Evolutionary conservation across 495 filamentous ascomycete species (phyloP), one percentile per base, ranked within the genome.

Genomic region (Podospora australis): DNA sequence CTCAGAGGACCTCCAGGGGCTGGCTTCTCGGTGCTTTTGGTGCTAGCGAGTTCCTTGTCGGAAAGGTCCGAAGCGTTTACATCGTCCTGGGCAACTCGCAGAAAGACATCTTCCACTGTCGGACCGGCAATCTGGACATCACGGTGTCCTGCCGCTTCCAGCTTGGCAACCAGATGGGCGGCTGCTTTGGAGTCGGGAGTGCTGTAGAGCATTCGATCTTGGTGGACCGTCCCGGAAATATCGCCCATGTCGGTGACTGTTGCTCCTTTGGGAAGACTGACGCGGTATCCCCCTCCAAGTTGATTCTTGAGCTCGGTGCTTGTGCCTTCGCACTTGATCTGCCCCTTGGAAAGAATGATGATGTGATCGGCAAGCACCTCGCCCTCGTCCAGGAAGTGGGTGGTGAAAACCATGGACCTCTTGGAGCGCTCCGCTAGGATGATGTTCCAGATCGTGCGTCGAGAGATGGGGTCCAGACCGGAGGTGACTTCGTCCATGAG

Each of bases 361-460:
- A 88, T 88, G 24, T 85, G 77, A 58, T 88, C 84, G 0, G 83
- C 81, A 5, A 88, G 69, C 3, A 87, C 66, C 54, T 86, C 84
- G 2, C 82, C 84, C 60, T 88, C 84, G 52, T 87, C 84, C 17
- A 88, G 69, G 58, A 87, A 88, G 56, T 88, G 88, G 0, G 88
- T 92, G 0, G 88, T 92, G 34, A 92, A 67, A n/a, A 94, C 75
- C 48, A 90, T 84, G 0, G 85, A 86, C 48, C 87, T 67, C 28
- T 69, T 71, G 6, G 86, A 82, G 50, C 88, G 73, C 53, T 87
- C 87, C 0, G 80, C 81, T 3, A 91, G 68, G 9, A 94, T 68
- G 48, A 94, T 92, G 56, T 90, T 82, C 88, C 88, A 94, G 45
- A 92, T 83, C 54, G 87, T 90, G 6, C 86, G 69, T 22, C 88